These are phyloP conservation scores for Claviceps monticola DNA, from an alignment of 2,329 filamentous ascomycete genomes.

Conservation along the genomic window DNA sequence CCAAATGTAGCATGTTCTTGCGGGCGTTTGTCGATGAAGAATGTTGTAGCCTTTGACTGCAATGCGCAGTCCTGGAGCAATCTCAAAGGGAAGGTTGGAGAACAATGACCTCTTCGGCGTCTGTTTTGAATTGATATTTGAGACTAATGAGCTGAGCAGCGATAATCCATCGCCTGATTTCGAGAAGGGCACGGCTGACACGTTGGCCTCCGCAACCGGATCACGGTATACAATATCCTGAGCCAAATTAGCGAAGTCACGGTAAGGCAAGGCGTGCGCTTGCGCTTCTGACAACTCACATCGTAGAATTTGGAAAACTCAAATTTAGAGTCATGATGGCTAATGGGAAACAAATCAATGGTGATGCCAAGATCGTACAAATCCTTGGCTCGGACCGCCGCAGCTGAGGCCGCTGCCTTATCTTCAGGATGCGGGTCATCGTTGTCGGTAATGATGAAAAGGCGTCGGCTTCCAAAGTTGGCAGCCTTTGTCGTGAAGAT, in stretches of 20 bases:
- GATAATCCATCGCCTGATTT: conserved; percentile 63
- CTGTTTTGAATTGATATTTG: conserved; percentile 83
- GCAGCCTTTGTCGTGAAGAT: conserved; percentile 91
- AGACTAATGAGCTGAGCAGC: conserved; percentile 65
- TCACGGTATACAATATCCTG: conserved; percentile 85
- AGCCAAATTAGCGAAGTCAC: neutral
- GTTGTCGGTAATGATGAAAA: conserved; percentile 95
- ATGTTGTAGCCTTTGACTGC: conserved; percentile 89
- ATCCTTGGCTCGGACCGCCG: conserved; percentile 82
- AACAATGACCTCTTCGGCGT: conserved; percentile 77
- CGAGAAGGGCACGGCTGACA: conserved; percentile 41
- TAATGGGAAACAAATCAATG: conserved; percentile 89
- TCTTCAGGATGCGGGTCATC: conserved; percentile 68
- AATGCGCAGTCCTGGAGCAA: conserved; percentile 72
- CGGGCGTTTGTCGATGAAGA: conserved; percentile 69
- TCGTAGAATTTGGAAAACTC: conserved; percentile 83
- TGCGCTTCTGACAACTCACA: conserved; percentile 30
- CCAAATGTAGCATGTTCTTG: conserved; percentile 77
- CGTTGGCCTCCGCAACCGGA: conserved; percentile 51
- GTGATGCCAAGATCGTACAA: conserved; percentile 84
- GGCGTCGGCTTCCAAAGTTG: conserved; percentile 79
- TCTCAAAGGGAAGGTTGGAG: conserved; percentile 72
- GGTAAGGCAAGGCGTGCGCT: too few relatives aligned
- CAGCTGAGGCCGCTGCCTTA: conserved; percentile 59
- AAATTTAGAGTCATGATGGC: conserved; percentile 54